Conservation (phyloP, 805 yeast species). For the Schwanniomyces occidentalis region DNA sequence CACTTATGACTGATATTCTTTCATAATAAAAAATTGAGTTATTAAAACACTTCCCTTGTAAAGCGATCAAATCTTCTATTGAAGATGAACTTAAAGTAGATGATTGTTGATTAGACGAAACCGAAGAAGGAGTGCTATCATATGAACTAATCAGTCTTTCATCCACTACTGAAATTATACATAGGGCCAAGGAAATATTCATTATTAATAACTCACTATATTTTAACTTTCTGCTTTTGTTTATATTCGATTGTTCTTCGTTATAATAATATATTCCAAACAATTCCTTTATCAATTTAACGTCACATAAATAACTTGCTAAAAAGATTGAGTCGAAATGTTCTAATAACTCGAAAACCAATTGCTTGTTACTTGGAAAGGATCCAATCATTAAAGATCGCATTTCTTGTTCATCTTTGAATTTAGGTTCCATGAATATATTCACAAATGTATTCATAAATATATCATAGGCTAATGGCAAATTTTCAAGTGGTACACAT, state of each 20-base stretch:
- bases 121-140: not conserved
- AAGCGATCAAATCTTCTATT: conserved; percentile 14
- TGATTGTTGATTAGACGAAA: not conserved
- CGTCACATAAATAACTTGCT: conserved; percentile 21
- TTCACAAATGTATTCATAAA: conserved; percentile 16
- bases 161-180: conserved; percentile 4
- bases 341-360: conserved; percentile 28
- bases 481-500: conserved; percentile 25
- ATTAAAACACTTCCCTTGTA: conserved; percentile 21
- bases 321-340: conserved; percentile 23
- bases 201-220: conserved; percentile 35
- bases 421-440: conserved; percentile 33
- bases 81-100: conserved; percentile 8
- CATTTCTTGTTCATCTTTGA: conserved; percentile 17
- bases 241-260: not conserved
- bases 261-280: conserved; percentile 26
- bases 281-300: conserved; percentile 15
- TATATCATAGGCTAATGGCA: conserved; percentile 26
- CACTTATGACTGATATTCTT: conserved; percentile 48
- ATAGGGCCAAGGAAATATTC: conserved; percentile 17
- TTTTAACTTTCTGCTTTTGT: conserved; percentile 17
- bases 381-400: conserved; percentile 15
- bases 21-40: conserved; percentile 53
- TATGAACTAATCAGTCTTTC: not conserved
- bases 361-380: conserved; percentile 21